phyloP scores from a whole-genome alignment of 1,139 yeast species.

The Scheffersomyces illinoinensis region DNA sequence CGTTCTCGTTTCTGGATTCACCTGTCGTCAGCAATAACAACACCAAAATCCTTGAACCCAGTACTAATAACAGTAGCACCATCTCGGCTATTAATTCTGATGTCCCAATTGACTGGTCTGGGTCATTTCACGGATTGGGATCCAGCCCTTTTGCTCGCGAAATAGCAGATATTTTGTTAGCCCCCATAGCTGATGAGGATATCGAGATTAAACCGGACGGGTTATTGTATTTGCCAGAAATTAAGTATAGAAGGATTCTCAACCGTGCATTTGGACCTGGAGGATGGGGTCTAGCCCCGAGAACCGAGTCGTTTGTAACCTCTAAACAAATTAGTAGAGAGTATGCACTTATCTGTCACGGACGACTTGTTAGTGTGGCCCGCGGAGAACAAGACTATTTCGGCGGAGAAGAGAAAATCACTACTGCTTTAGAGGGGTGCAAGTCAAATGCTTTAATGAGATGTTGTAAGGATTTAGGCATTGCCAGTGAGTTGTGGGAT shows the following conservation, averaged over 20 bases:
- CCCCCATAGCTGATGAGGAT: constrained; percentile 64
- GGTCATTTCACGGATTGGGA: constrained; percentile 82
- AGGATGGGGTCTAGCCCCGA: constrained; percentile 97
- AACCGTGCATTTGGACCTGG: constrained; percentile 97
- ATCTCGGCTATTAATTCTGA: constrained; percentile 14
- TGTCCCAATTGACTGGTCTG: constrained; percentile 62
- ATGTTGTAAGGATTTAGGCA: constrained; percentile 94
- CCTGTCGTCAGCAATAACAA: constrained; percentile 2
- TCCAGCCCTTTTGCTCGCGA: constrained; percentile 66
- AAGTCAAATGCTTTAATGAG: constrained; percentile 96
- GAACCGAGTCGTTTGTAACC: constrained; percentile 81
- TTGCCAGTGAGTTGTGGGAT: constrained; percentile 97
- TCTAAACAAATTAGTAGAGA: constrained; percentile 71
- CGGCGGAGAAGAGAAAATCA: constrained; percentile 76
- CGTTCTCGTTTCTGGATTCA: background rate
- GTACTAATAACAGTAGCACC: constrained; percentile 2
- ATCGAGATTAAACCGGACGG: constrained; percentile 97
- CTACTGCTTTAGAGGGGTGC: constrained; percentile 97
- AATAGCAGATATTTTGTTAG: constrained; percentile 57
- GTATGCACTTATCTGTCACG: constrained; percentile 83
- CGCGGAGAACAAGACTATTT: constrained; percentile 96
- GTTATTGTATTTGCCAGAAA: constrained; percentile 85
- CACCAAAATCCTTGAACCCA: constrained; percentile 3
- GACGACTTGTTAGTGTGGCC: constrained; percentile 86
- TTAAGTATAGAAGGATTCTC: constrained; percentile 85